These are phyloP conservation scores for Acanthamoeba lenticulata DNA, from an alignment of 208 protist species.

Conservation along the genomic window DNA sequence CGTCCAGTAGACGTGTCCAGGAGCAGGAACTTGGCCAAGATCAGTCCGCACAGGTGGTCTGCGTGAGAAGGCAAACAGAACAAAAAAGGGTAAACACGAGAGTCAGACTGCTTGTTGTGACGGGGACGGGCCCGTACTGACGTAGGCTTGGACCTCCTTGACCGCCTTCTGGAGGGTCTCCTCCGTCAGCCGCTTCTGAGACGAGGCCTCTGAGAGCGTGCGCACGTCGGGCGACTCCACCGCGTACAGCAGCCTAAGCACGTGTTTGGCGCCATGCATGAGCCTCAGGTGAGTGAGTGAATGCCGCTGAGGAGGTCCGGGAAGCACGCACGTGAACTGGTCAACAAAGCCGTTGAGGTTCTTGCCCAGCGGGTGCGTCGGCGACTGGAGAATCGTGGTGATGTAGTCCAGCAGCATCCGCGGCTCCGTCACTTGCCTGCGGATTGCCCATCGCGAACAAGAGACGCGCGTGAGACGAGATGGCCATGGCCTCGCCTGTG, in stretches of 20 bases:
- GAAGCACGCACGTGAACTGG: neutral
- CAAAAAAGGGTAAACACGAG: neutral
- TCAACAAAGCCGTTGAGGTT: constrained; percentile 46
- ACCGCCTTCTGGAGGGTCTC: constrained; percentile 64
- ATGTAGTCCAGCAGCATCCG: constrained; percentile 59
- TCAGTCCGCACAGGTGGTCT: constrained; percentile 52
- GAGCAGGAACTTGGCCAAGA: constrained; percentile 49
- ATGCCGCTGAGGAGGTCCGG: neutral
- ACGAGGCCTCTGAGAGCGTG: neutral
- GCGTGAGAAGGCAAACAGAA: neutral
- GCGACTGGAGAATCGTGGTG: constrained; percentile 37
- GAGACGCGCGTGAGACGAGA: neutral
- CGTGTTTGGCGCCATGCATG: neutral
- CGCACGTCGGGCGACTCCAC: constrained; percentile 63
- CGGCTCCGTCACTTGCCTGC: neutral
- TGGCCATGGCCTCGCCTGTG: no score
- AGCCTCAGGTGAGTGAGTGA: neutral
- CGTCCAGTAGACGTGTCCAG: neutral
- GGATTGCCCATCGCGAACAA: neutral
- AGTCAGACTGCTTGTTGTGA: neutral
- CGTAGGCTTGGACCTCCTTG: constrained; percentile 49
- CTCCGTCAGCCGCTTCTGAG: constrained; percentile 50
- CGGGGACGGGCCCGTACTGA: neutral
- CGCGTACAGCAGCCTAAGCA: constrained; percentile 6
- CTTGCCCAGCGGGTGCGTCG: constrained; percentile 52